Percentiles rank a stretch among this genome's conserved stretches.
Evolutionary conservation across 1,284 basidiomycete genomes (phyloP).

Genomic region (Phellinidium pouzarii): DNA sequence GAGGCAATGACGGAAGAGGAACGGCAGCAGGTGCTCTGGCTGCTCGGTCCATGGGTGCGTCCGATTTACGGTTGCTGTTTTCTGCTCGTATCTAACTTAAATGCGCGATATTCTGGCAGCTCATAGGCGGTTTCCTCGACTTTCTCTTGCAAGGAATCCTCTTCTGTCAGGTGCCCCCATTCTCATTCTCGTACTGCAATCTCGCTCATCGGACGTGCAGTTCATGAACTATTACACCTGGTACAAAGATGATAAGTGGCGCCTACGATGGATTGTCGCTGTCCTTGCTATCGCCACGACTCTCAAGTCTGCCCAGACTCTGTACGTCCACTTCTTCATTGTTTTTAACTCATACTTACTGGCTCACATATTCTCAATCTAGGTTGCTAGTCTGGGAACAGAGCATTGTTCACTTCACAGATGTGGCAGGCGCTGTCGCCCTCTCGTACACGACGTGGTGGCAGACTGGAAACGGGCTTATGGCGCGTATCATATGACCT

Average conservation of each 20-base stretch:
- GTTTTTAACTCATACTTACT: neutral
- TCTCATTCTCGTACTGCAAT: neutral
- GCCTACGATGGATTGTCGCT: constrained; percentile 24
- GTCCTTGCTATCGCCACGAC: constrained; percentile 26
- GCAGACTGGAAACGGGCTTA: constrained; percentile 27
- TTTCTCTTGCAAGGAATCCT: constrained; percentile 30
- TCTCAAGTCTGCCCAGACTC: constrained; percentile 28
- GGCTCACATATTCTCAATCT: neutral
- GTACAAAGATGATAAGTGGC: constrained; percentile 25
- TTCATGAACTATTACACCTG: constrained; percentile 27
- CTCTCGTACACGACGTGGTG: constrained; percentile 31
- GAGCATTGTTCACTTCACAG: constrained; percentile 26
- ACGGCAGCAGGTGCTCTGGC: constrained; percentile 21
- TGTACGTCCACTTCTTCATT: constrained; percentile 22
- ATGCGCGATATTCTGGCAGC: constrained; percentile 17
- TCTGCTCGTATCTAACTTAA: neutral
- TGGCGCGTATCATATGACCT: constrained; percentile 20
- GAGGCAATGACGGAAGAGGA: constrained; percentile 19
- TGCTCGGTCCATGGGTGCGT: constrained; percentile 28
- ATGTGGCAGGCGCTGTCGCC: constrained; percentile 27
- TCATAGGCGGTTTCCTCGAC: constrained; percentile 29
- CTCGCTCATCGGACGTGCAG: constrained; percentile 19
- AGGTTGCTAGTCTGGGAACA: constrained; percentile 30
- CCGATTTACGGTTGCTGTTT: neutral
- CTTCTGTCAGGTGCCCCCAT: constrained; percentile 26